These are phyloP conservation scores for Cupressus sempervirens DNA, from an alignment of 75 land plant genomes.

Conservation along the genomic window DNA sequence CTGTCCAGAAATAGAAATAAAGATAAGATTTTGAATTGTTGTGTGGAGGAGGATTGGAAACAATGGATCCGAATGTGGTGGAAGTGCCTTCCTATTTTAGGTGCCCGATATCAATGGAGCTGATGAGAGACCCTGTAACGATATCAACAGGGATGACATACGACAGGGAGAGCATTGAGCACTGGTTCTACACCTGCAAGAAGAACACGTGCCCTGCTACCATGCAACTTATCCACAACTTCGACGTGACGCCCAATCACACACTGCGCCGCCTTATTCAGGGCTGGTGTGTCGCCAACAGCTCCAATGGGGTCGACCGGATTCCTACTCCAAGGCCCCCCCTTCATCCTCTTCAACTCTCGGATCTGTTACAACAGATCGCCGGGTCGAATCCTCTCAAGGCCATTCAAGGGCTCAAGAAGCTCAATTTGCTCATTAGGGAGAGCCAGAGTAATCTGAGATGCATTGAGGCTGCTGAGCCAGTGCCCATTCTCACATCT, in stretches of 20 bases:
- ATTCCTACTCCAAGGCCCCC: constrained; percentile 12
- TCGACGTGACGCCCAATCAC: constrained; percentile 62
- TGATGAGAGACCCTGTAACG: constrained; percentile 73
- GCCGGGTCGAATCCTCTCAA: neutral
- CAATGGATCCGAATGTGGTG: constrained; percentile 19
- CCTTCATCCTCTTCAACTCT: neutral
- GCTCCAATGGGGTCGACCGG: constrained; percentile 20
- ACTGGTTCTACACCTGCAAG: constrained; percentile 39
- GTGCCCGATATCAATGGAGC: constrained; percentile 70
- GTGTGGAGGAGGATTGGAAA: too few species aligned
- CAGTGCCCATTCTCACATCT: constrained; percentile 12
- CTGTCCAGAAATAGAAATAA: too few species aligned
- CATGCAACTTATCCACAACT: constrained; percentile 35
- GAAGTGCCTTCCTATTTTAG: constrained; percentile 56
- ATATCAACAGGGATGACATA: constrained; percentile 66
- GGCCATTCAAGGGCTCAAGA: constrained; percentile 14
- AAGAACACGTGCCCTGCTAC: constrained; percentile 58
- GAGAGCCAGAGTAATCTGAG: constrained; percentile 47
- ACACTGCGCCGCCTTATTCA: constrained; percentile 74
- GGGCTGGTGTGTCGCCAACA: constrained; percentile 52
- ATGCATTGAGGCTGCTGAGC: constrained; percentile 40
- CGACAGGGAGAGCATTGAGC: constrained; percentile 61
- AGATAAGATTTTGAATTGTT: too few species aligned
- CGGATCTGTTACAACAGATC: constrained; percentile 6
- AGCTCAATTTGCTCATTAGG: constrained; percentile 28